Conservation (phyloP, 768 basidiomycete genomes). For the Rhodosporidiobolus sp. region DNA sequence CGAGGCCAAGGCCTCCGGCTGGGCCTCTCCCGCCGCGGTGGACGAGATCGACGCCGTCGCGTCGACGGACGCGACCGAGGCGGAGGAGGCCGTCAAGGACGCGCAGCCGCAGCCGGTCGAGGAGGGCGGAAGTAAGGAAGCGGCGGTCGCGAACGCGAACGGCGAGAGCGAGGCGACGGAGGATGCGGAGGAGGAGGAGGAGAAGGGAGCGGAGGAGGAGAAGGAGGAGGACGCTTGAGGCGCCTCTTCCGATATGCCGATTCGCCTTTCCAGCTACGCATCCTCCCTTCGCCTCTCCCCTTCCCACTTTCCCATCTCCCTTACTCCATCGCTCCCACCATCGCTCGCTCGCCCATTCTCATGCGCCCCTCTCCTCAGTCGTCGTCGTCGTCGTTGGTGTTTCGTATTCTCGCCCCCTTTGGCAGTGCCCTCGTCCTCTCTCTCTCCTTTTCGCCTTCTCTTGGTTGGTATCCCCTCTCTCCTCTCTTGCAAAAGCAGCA, state of each 20-base stretch:
- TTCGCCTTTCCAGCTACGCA: neutral
- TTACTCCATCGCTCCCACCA: constrained; percentile 49
- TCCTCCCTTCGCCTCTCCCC: neutral
- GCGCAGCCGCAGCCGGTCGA: constrained; percentile 20
- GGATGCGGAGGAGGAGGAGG: neutral
- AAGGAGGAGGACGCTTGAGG: neutral
- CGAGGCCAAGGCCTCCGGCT: constrained; percentile 49
- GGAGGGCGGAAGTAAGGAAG: constrained; percentile 10
- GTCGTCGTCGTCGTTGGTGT: no score
- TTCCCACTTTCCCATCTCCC: neutral
- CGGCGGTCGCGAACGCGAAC: constrained; percentile 13
- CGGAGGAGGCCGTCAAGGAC: constrained; percentile 16
- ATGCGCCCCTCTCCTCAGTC: no score
- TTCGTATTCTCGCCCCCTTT: no score
- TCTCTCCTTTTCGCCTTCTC: no score
- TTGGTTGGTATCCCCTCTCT: no score
- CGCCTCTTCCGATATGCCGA: neutral
- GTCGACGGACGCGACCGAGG: constrained; percentile 3
- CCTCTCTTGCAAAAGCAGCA: no score
- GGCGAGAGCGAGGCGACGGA: neutral
- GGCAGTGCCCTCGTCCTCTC: no score
- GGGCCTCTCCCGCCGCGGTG: neutral
- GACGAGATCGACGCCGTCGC: constrained; percentile 17
- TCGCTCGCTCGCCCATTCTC: no score
- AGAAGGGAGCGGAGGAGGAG: neutral